Percentiles rank a stretch among this genome's conserved stretches.
phyloP scores from a whole-genome alignment of 2,329 filamentous ascomycete species.

The Penicillium sclerotigenum region DNA sequence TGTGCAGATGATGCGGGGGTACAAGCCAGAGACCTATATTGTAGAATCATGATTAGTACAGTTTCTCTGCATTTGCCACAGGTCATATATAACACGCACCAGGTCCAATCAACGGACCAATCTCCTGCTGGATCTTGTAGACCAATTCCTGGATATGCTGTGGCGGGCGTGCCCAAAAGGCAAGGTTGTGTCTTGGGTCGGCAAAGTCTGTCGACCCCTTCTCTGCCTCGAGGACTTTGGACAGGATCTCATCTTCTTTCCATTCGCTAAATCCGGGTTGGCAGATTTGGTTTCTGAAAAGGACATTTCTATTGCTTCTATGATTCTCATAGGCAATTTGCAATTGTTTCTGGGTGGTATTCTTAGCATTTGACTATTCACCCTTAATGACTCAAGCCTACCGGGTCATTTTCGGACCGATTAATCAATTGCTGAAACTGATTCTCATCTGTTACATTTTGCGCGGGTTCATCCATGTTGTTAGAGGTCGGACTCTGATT shows the following conservation, averaged over 20 bases:
- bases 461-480: constrained; percentile 5
- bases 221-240: constrained; percentile 62
- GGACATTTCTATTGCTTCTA: constrained; percentile 68
- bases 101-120: constrained; percentile 60
- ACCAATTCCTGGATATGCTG: constrained; percentile 67
- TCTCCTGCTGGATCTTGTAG: constrained; percentile 62
- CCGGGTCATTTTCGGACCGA: constrained; percentile 63
- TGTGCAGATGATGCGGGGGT: constrained; percentile 73
- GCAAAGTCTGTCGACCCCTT: constrained; percentile 62
- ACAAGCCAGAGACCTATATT: constrained; percentile 78
- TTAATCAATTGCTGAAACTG: constrained; percentile 73
- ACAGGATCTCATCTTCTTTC: constrained; percentile 71
- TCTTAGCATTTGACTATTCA: background rate
- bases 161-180: constrained; percentile 84
- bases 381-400: constrained; percentile 42
- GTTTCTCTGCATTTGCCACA: background rate
- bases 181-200: constrained; percentile 77
- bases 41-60: background rate
- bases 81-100: constrained; percentile 52
- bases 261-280: constrained; percentile 65
- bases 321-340: constrained; percentile 72
- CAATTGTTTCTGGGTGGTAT: constrained; percentile 49
- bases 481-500: background rate
- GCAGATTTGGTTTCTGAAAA: constrained; percentile 73
- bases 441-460: constrained; percentile 46